These are phyloP conservation scores for Yarrowia divulgata DNA, from an alignment of 805 yeast genomes.

Conservation along the genomic window DNA sequence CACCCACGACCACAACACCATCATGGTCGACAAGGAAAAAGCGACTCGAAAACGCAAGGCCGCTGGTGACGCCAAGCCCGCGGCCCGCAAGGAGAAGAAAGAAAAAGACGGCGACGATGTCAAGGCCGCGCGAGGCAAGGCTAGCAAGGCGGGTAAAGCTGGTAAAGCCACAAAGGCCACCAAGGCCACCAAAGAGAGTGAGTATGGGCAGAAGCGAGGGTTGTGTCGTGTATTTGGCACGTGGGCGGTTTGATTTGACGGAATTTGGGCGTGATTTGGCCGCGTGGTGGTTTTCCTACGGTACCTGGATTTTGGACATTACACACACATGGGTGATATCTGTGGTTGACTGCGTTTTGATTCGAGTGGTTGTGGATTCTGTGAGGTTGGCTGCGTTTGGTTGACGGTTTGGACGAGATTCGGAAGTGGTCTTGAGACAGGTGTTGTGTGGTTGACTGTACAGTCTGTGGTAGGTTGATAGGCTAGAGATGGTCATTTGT, in stretches of 20 bases:
- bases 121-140: constrained; percentile 40
- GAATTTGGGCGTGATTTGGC: background rate
- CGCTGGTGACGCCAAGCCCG: constrained; percentile 29
- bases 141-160: constrained; percentile 11
- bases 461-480: no score
- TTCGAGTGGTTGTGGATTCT: no score
- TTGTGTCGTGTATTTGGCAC: background rate
- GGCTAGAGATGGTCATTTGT: no score
- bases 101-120: constrained; percentile 40
- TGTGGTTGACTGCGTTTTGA: no score
- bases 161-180: constrained; percentile 34
- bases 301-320: no score
- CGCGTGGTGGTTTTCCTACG: no score
- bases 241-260: background rate
- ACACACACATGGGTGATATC: no score
- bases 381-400: no score
- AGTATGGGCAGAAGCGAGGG: constrained; percentile 38
- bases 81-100: constrained; percentile 44
- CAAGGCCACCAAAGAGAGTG: constrained; percentile 26
- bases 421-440: no score
- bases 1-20: constrained; percentile 13
- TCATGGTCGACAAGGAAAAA: constrained; percentile 37
- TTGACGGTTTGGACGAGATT: no score
- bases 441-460: no score
- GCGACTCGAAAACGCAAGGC: constrained; percentile 37